Conservation (phyloP, 2,329 filamentous ascomycete genomes). For the Geosmithia morbida region DNA sequence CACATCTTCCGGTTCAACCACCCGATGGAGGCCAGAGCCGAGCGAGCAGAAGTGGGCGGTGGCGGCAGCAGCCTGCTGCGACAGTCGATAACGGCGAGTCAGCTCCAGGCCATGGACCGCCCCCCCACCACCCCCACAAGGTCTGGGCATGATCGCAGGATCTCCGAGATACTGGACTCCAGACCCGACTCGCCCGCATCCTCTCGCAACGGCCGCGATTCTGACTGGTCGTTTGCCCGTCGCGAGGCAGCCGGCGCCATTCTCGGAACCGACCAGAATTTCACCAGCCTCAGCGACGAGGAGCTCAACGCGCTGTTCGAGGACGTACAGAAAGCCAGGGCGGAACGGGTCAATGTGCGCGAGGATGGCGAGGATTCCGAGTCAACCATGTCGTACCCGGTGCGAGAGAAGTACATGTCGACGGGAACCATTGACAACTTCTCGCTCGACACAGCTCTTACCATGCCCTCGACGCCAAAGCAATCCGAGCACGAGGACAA, state of each 20-base stretch:
- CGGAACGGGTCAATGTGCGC: conserved; percentile 54
- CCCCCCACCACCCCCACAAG: conserved; percentile 46
- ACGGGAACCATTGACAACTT: conserved; percentile 93
- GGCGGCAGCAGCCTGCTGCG: conserved; percentile 70
- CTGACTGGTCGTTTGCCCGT: conserved; percentile 88
- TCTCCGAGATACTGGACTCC: conserved; percentile 66
- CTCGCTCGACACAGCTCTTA: conserved; percentile 84
- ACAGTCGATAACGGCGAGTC: conserved; percentile 58
- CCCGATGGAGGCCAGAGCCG: conserved; percentile 85
- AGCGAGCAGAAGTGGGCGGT: conserved; percentile 64
- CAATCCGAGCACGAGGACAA: conserved; percentile 63
- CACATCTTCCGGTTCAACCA: conserved; percentile 99
- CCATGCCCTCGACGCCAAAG: conserved; percentile 84
- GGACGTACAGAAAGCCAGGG: conserved; percentile 78
- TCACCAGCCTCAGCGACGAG: conserved; percentile 80
- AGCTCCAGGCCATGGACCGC: conserved; percentile 43
- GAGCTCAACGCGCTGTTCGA: conserved; percentile 89
- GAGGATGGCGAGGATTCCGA: conserved; percentile 84
- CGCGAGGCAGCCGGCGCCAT: conserved; percentile 87
- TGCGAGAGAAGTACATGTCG: conserved; percentile 90
- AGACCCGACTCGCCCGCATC: conserved; percentile 68
- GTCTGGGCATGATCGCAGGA: conserved; percentile 61
- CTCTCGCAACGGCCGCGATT: conserved; percentile 54
- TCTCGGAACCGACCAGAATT: conserved; percentile 80
- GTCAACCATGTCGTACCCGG: conserved; percentile 73